Evolutionary conservation across 1,139 yeast species (phyloP).

Genomic region (Debaryomycetaceae sp.): DNA sequence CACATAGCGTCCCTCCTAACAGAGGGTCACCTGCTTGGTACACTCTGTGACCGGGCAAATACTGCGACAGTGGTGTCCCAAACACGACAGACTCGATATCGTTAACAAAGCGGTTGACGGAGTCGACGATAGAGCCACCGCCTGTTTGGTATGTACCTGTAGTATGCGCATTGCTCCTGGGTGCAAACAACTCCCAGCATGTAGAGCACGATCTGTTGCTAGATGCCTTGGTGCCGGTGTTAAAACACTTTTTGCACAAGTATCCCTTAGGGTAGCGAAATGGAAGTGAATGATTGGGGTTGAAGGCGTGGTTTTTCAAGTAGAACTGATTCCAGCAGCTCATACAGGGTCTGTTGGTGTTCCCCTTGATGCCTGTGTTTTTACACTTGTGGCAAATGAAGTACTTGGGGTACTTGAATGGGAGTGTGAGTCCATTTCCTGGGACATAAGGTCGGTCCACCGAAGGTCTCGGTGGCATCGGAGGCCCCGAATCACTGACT

Average conservation of each 20-base stretch:
- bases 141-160: background rate
- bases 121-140: background rate
- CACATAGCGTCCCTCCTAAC: constrained; percentile 77
- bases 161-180: constrained; percentile 21
- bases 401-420: background rate
- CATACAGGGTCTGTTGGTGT: background rate
- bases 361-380: background rate
- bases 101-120: background rate
- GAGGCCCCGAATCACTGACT: constrained; percentile 1
- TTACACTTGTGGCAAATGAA: constrained; percentile 1
- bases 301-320: constrained; percentile 28
- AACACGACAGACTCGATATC: background rate
- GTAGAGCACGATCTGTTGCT: constrained; percentile 29
- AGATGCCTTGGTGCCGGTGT: constrained; percentile 35
- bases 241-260: constrained; percentile 38
- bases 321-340: constrained; percentile 17
- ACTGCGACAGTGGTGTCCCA: background rate
- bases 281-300: constrained; percentile 51
- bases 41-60: background rate
- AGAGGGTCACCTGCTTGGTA: constrained; percentile 74
- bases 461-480: constrained; percentile 12
- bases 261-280: constrained; percentile 45
- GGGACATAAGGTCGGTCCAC: background rate
- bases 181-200: constrained; percentile 56
- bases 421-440: background rate